Evolutionary conservation across 1,139 yeast genomes (phyloP), one percentile per base, ranked within the genome.

Genomic region (Yamadazyma dushanensis): DNA sequence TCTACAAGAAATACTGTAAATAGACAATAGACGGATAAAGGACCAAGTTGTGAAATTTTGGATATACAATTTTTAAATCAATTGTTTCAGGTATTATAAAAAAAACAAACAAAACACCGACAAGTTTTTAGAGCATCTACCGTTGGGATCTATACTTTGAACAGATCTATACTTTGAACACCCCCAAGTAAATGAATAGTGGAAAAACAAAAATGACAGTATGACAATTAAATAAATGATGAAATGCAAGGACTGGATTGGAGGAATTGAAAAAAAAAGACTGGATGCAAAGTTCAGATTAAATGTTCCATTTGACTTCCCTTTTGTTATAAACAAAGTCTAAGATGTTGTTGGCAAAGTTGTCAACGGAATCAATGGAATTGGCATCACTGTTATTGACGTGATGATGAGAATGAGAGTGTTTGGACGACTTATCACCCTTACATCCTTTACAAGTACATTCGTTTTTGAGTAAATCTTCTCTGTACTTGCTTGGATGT

Each of bases 241-340:
- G n/a, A 13, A 22, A 10, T 22, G 25, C 25, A 22, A 22, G 25
- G 25, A 22, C 5, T 22, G 25, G 11, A 8, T 22, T 5, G 25
- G 9, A 9, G n/a, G 24, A 21, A 21, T 6, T n/a, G n/a, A 21
- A 7, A 21, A 21, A 8, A 24, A 24, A 24, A 11, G 26, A 24
- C 15, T n/a, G 16, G 16, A 24, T 24, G 5, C 5, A 20, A 16
- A 16, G 16, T 4, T 14, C 10, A 28, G n/a, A 10, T 26, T 26
- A 46, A 32, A 47, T 46, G 34, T 46, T 46, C 51, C 51, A 47
- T 17, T 47, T 47, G 25, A 47, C 51, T 36, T 47, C 51, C 26
- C 50, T 31, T 28, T 47, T 47, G 21, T 44, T 47, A 32, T 36
- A 40, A 15, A 47, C 50, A 37, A 47, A 44, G 34, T 47, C 51